These are phyloP conservation scores for Vigna radiata DNA, from an alignment of 306 rosid species.

Conservation along the genomic window DNA sequence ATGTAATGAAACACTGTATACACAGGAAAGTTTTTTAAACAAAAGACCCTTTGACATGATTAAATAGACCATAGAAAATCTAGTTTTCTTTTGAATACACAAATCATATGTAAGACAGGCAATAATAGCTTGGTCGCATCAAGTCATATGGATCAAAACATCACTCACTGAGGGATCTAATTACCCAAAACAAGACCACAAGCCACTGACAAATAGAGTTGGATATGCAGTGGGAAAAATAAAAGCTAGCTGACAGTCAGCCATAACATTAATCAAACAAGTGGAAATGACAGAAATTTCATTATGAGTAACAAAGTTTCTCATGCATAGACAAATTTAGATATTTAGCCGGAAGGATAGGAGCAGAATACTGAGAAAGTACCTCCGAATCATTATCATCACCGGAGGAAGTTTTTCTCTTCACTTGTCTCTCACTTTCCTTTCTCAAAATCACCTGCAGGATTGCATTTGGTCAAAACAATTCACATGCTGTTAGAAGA, in stretches of 20 bases:
- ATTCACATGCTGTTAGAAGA: constrained; percentile 44
- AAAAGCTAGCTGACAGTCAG: not conserved
- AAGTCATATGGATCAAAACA: constrained; percentile 8
- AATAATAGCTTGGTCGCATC: constrained; percentile 13
- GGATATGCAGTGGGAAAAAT: constrained; percentile 9
- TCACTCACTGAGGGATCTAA: constrained; percentile 15
- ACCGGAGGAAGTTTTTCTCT: constrained; percentile 62
- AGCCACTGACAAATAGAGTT: constrained; percentile 27
- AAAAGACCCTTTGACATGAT: not conserved
- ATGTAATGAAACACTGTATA: constrained; percentile 12
- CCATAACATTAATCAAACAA: constrained; percentile 28
- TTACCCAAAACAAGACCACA: constrained; percentile 32
- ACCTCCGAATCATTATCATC: constrained; percentile 86
- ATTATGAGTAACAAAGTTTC: constrained; percentile 32
- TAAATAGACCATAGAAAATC: not conserved
- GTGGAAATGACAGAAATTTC: constrained; percentile 10
- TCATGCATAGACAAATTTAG: constrained; percentile 19
- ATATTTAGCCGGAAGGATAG: not conserved
- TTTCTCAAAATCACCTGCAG: constrained; percentile 63
- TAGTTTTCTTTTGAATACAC: not conserved
- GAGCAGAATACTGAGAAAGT: not conserved
- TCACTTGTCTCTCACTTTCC: constrained; percentile 66
- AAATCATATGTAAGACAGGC: not conserved
- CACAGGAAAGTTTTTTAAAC: not conserved
- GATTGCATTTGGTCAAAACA: constrained; percentile 52